phyloP scores from a whole-genome alignment of 805 yeast genomes.

The Brettanomyces bruxellensis region DNA sequence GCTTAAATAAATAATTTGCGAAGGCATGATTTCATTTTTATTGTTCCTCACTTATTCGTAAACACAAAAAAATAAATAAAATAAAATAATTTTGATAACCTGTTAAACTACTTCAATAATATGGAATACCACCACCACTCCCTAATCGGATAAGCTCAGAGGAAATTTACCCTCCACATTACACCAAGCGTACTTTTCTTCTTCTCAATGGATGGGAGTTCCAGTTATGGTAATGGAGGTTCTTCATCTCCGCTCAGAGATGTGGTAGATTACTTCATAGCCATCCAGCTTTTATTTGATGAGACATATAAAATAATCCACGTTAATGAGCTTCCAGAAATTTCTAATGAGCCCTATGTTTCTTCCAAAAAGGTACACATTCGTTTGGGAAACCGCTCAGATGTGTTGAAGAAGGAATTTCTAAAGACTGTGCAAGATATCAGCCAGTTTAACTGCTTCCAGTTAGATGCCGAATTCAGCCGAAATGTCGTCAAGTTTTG shows the following conservation, averaged over 20 bases:
- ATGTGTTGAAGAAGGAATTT: conserved; percentile 16
- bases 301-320: conserved; percentile 8
- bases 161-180: too few species aligned
- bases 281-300: conserved; percentile 20
- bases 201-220: not conserved
- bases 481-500: conserved; percentile 8
- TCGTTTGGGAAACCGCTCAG: conserved; percentile 16
- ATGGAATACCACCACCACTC: too few species aligned
- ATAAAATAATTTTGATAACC: too few species aligned
- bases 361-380: conserved; percentile 12
- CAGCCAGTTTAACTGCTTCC: conserved; percentile 9
- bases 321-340: conserved; percentile 13
- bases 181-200: too few species aligned
- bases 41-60: too few species aligned
- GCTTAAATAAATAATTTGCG: too few species aligned
- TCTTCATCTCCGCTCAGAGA: conserved; percentile 1
- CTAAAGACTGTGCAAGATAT: conserved; percentile 6
- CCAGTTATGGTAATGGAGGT: not conserved
- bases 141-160: too few species aligned
- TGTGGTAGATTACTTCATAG: conserved; percentile 18
- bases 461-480: conserved; percentile 9
- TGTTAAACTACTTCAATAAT: too few species aligned
- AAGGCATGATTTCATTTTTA: too few species aligned
- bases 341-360: conserved; percentile 13
- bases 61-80: too few species aligned